phyloP scores from a whole-genome alignment of 352 stramenopile species.

The Phytophthora agathidicida region DNA sequence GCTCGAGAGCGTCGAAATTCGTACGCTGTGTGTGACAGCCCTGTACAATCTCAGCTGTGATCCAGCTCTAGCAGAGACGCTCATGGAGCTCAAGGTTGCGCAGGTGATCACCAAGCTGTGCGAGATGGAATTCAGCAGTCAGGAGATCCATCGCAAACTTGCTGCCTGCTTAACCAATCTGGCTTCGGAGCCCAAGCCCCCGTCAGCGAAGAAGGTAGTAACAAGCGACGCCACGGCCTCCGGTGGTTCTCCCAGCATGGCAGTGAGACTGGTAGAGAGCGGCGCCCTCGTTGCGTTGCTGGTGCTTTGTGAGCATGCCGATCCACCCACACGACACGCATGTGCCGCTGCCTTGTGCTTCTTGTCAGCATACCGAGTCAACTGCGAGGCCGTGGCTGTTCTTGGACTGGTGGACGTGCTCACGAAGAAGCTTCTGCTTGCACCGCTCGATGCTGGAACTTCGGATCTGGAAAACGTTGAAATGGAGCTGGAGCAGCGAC shows the following conservation, averaged over 20 bases:
- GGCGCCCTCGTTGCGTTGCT: constrained; percentile 70
- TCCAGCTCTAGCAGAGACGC: constrained; percentile 63
- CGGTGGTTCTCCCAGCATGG: constrained; percentile 17
- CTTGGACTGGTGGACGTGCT: constrained; percentile 74
- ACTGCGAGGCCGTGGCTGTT: constrained; percentile 78
- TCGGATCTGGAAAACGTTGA: constrained; percentile 26
- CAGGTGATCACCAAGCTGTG: constrained; percentile 89
- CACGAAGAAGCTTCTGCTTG: constrained; percentile 53
- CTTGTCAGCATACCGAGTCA: constrained; percentile 64
- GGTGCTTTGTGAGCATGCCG: constrained; percentile 73
- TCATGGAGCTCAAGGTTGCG: constrained; percentile 87
- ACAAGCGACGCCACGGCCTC: constrained; percentile 1
- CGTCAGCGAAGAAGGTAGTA: constrained; percentile 20
- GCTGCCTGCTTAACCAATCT: constrained; percentile 83
- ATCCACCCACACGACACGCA: constrained; percentile 71
- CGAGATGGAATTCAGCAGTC: constrained; percentile 85
- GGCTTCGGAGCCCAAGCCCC: constrained; percentile 56
- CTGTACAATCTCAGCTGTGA: constrained; percentile 89
- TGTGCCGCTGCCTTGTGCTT: constrained; percentile 78
- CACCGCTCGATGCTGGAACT: constrained; percentile 15
- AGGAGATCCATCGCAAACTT: constrained; percentile 76
- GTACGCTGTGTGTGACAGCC: constrained; percentile 74
- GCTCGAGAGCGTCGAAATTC: constrained; percentile 84
- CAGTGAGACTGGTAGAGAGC: constrained; percentile 59
- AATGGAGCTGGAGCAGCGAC: constrained; percentile 54